A percentile compares a stretch with the other conserved stretches of the same genome.
phyloP scores from a whole-genome alignment of 176 grass and related monocot genomes.

The Raddia guianensis region DNA sequence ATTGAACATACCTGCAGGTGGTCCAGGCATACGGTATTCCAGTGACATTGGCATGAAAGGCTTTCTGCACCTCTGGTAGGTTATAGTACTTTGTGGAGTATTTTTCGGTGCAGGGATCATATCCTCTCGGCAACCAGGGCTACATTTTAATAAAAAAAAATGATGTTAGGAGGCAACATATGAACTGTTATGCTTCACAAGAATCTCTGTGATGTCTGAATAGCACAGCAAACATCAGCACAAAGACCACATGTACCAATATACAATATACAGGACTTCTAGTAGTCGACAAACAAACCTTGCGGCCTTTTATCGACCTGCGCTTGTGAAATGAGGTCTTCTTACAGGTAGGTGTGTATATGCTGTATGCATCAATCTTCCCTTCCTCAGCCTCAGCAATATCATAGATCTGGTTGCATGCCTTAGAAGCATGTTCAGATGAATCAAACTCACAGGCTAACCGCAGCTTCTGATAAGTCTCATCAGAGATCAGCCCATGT shows the following conservation, averaged over 20 bases:
- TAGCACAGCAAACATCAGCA: not conserved
- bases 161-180: not conserved
- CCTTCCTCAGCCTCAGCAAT: slow-evolving; percentile 60
- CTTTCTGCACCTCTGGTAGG: slow-evolving; percentile 77
- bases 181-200: not conserved
- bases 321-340: slow-evolving; percentile 45
- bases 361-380: slow-evolving; percentile 84
- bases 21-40: slow-evolving; percentile 65
- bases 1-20: slow-evolving; percentile 70
- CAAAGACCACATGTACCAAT: not conserved
- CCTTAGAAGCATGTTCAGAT: slow-evolving; percentile 53
- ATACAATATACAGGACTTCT: not conserved
- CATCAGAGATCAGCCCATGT: slow-evolving; percentile 88
- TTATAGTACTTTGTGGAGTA: slow-evolving; percentile 86
- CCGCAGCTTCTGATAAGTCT: slow-evolving; percentile 68
- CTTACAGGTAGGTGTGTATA: slow-evolving; percentile 70
- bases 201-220: not conserved
- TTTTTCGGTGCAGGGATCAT: slow-evolving; percentile 86
- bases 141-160: slow-evolving; percentile 37
- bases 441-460: slow-evolving; percentile 55
- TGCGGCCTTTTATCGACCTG: slow-evolving; percentile 40
- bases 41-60: slow-evolving; percentile 81
- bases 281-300: slow-evolving; percentile 26
- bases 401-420: slow-evolving; percentile 43
- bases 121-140: slow-evolving; percentile 87